Evolutionary conservation across 371 early-diverging fungal species (phyloP), one percentile per base, ranked within the genome.

Genomic region (Smittium mucronatum): DNA sequence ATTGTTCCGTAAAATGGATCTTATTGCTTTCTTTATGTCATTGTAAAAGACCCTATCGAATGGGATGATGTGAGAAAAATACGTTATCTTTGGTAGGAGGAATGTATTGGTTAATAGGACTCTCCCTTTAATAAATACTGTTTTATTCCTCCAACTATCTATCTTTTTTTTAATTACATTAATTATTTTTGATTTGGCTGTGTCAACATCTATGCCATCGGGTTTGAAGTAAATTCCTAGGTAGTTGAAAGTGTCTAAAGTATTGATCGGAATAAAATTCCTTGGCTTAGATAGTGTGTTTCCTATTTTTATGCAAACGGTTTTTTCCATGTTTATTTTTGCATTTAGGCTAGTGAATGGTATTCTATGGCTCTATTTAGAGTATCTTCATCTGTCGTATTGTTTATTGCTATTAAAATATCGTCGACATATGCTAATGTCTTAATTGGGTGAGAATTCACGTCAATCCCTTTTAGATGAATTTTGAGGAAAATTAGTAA

Each of bases 371-470:
- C 21, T 36, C 11, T 2, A 25, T 65, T 34, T 25, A 65, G 2
- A 2, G 34, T 31, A 34, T 33, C 34, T 34, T n/a, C 32, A 11
- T 65, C 65, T 25, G 26, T n/a, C 8, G 5, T 65, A 33, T 28
- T 25, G 2, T 36, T 34, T 15, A 65, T 65, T 31, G 31, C 71
- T 0, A 70, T 11, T 2, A 67, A 61, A 1, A 73, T 17, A 32
- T 73, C 71, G 28, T 73, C 73, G 16, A 70, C 71, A 28, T 70
- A 73, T 16, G 58, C 67, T 1, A 66, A 63, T 1, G 64, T 63
- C 0, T 34, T 36, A 21, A 73, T 26, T 1, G 21, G 17, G 21
- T 65, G 63, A 0, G 34, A 58, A 0, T 36, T 34, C 5, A 70
- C 63, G 0, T 15, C 1, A 2, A 70, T 0, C 0, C 73, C 73